These are phyloP conservation scores for Trebouxiophyceae sp. DNA, from an alignment of 163 green algal species.

Conservation along the genomic window DNA sequence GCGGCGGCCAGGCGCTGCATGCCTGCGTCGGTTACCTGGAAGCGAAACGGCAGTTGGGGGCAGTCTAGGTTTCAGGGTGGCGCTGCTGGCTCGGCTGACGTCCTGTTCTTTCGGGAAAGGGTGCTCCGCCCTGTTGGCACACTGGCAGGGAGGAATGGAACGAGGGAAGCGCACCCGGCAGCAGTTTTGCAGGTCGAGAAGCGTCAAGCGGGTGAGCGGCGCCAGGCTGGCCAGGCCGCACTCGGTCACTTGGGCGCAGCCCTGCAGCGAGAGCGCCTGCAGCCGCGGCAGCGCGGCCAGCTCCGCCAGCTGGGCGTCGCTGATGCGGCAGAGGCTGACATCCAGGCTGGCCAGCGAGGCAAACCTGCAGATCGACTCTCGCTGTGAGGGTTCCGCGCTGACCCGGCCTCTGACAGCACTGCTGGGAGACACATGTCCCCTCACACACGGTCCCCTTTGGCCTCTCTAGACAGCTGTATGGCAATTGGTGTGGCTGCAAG, in stretches of 20 bases:
- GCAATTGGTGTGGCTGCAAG: background rate
- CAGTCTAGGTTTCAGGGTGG: no score
- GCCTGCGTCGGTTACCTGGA: no score
- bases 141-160: background rate
- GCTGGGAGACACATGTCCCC: no score
- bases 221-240: slow-evolving; percentile 4
- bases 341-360: slow-evolving; percentile 23
- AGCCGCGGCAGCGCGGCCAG: slow-evolving; percentile 15
- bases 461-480: no score
- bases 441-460: no score
- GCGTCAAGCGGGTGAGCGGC: slow-evolving; percentile 9
- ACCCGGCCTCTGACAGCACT: no score
- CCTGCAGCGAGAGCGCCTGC: slow-evolving; percentile 14
- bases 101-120: no score
- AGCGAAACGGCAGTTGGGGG: no score
- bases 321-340: slow-evolving; percentile 13
- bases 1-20: no score
- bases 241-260: slow-evolving; percentile 31
- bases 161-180: slow-evolving; percentile 9
- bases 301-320: slow-evolving; percentile 4
- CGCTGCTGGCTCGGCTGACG: no score
- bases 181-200: slow-evolving; percentile 37
- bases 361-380: slow-evolving; percentile 17
- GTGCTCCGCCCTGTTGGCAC: slow-evolving; percentile 25
- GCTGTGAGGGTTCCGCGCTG: background rate